These are phyloP conservation scores for Sugiyamaella americana DNA, from an alignment of 805 yeast species.

Conservation along the genomic window DNA sequence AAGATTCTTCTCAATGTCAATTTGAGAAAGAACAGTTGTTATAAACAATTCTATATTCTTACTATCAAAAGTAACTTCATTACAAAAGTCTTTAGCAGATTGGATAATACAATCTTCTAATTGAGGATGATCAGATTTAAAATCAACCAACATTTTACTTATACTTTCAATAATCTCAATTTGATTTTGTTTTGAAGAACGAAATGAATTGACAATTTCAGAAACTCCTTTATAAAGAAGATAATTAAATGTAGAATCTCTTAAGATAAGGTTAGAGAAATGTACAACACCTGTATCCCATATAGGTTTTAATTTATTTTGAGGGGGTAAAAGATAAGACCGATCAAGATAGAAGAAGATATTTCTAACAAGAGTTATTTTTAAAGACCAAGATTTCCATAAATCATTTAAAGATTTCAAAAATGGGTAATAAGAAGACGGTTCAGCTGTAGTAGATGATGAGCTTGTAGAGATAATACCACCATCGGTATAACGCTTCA, in stretches of 20 bases:
- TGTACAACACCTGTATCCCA: slow-evolving; percentile 14
- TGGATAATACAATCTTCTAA: not conserved
- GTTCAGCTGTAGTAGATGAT: not conserved
- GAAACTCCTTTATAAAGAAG: not conserved
- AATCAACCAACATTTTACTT: not conserved
- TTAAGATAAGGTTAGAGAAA: slow-evolving; percentile 10
- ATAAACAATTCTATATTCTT: not conserved
- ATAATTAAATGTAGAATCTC: not conserved
- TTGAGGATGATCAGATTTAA: not conserved
- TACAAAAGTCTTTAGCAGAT: not conserved
- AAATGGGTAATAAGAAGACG: slow-evolving; percentile 9
- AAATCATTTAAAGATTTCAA: slow-evolving; percentile 2
- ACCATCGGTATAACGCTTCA: not conserved
- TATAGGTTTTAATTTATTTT: slow-evolving; percentile 14
- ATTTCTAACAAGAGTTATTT: slow-evolving; percentile 21
- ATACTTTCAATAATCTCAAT: not conserved
- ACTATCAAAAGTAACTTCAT: not conserved
- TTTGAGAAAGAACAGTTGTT: not conserved
- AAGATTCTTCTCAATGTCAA: not conserved
- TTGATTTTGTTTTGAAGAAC: not conserved
- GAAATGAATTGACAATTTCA: not conserved
- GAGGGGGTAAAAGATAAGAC: slow-evolving; percentile 20
- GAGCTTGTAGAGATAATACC: not conserved
- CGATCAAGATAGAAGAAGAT: slow-evolving; percentile 30
- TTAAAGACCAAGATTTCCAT: slow-evolving; percentile 19